Percentiles rank a stretch among this genome's conserved stretches.
Conservation (phyloP, 495 filamentous ascomycete genomes). For the Tetracladium setigerum region DNA sequence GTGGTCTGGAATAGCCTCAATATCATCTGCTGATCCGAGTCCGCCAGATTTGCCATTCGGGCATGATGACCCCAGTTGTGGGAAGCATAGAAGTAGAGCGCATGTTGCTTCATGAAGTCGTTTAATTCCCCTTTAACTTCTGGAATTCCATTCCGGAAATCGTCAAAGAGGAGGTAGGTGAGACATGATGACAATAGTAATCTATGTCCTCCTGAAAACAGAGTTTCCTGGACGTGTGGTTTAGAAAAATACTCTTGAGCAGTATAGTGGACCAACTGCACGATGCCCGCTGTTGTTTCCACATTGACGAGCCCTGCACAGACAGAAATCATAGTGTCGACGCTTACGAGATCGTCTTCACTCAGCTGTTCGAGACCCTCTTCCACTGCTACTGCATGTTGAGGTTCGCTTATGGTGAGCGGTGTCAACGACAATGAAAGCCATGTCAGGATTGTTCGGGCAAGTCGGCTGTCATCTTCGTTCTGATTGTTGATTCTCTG, state of each 20-base stretch:
- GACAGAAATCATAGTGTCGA: background rate
- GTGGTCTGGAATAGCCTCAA: too few species aligned
- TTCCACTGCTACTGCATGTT: background rate
- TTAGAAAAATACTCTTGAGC: conserved; percentile 23
- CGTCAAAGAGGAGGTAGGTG: background rate
- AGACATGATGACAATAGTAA: background rate
- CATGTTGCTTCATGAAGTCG: background rate
- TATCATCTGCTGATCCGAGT: too few species aligned
- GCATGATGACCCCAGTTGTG: conserved; percentile 13
- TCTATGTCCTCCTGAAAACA: background rate
- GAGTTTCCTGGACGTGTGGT: conserved; percentile 5
- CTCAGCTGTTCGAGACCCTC: background rate
- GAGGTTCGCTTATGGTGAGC: background rate
- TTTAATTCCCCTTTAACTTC: too few species aligned
- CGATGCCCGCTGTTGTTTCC: conserved; percentile 20
- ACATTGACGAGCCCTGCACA: conserved; percentile 26
- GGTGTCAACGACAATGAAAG: too few species aligned
- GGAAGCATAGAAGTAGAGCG: conserved; percentile 5
- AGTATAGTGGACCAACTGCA: conserved; percentile 26
- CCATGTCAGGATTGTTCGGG: background rate
- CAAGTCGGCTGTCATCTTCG: background rate
- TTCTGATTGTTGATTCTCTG: background rate
- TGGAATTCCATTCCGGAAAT: too few species aligned
- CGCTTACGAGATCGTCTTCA: background rate
- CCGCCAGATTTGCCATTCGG: too few species aligned